A percentile compares a stretch with the other conserved stretches of the same genome.
These are phyloP conservation scores for Ophiocordyceps camponoti-leonardi DNA, from an alignment of 2,329 filamentous ascomycete genomes.

Conservation along the genomic window DNA sequence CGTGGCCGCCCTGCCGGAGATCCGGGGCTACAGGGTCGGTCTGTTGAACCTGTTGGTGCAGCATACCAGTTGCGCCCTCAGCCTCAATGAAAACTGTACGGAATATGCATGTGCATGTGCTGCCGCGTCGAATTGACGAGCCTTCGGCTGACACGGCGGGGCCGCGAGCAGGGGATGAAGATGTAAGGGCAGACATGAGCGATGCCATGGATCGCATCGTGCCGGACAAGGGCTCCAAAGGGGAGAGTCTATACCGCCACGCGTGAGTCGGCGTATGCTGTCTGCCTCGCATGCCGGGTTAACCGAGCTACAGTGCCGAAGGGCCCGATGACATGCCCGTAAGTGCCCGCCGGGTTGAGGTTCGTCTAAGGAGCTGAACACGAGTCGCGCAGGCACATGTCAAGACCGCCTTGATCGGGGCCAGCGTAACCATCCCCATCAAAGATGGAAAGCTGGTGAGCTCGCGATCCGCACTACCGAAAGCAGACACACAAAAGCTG, in stretches of 20 bases:
- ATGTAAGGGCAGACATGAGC: conserved; percentile 87
- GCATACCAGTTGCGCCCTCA: conserved; percentile 83
- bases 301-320: conserved; percentile 42
- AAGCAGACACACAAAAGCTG: neutral
- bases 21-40: conserved; percentile 69
- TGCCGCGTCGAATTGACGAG: neutral
- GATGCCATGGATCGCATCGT: conserved; percentile 84
- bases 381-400: conserved; percentile 53
- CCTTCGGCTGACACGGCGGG: neutral
- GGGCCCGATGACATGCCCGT: conserved; percentile 90
- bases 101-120: neutral
- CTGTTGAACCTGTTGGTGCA: conserved; percentile 83
- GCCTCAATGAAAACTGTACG: conserved; percentile 75
- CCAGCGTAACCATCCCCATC: conserved; percentile 82
- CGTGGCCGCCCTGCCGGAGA: conserved; percentile 54
- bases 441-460: conserved; percentile 60
- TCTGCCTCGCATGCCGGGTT: neutral
- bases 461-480: conserved; percentile 2
- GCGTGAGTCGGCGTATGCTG: conserved; percentile 10
- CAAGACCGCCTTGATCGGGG: conserved; percentile 77
- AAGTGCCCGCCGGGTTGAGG: conserved; percentile 5
- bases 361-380: neutral
- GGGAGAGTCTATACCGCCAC: conserved; percentile 65
- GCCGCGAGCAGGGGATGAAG: conserved; percentile 36
- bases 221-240: conserved; percentile 56